A percentile compares a stretch with the other conserved stretches of the same genome.
Conservation (phyloP, 495 filamentous ascomycete species). For the Rusavskia elegans region DNA sequence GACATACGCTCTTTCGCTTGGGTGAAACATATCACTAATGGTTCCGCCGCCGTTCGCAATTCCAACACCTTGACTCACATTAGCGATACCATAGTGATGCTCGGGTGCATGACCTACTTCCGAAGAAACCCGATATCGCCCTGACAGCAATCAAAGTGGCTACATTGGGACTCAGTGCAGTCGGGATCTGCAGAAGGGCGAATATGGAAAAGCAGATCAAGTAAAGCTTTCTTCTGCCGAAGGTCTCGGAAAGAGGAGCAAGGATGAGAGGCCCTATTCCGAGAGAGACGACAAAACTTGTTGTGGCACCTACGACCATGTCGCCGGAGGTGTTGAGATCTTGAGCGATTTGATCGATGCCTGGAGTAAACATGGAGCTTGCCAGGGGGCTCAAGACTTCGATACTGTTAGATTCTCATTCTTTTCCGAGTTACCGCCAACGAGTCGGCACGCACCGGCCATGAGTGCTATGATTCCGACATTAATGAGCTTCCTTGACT, state of each 20-base stretch:
- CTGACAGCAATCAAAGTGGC: conserved; percentile 42
- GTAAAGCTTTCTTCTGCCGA: conserved; percentile 55
- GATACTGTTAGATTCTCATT: not conserved
- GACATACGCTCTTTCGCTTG: conserved; percentile 37
- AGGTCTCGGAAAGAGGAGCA: conserved; percentile 64
- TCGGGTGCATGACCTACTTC: conserved; percentile 16
- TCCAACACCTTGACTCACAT: conserved; percentile 28
- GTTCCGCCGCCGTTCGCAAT: conserved; percentile 61
- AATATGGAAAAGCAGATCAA: conserved; percentile 43
- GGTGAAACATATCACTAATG: conserved; percentile 55
- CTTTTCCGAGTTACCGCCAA: not conserved
- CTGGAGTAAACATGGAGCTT: conserved; percentile 26
- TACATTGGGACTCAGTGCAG: conserved; percentile 52
- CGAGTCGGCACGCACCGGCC: conserved; percentile 11
- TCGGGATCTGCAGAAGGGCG: conserved; percentile 48
- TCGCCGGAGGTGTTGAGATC: conserved; percentile 14
- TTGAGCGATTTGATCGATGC: conserved; percentile 24
- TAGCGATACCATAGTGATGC: not conserved
- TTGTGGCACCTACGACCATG: conserved; percentile 19
- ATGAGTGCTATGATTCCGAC: conserved; percentile 25
- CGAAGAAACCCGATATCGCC: conserved; percentile 46
- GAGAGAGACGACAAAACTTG: conserved; percentile 39
- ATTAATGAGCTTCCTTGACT: conserved; percentile 21
- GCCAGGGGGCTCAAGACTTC: conserved; percentile 23
- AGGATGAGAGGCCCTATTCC: conserved; percentile 59